Conservation (phyloP, 441 rosid species). For the Euphorbia corollata region DNA sequence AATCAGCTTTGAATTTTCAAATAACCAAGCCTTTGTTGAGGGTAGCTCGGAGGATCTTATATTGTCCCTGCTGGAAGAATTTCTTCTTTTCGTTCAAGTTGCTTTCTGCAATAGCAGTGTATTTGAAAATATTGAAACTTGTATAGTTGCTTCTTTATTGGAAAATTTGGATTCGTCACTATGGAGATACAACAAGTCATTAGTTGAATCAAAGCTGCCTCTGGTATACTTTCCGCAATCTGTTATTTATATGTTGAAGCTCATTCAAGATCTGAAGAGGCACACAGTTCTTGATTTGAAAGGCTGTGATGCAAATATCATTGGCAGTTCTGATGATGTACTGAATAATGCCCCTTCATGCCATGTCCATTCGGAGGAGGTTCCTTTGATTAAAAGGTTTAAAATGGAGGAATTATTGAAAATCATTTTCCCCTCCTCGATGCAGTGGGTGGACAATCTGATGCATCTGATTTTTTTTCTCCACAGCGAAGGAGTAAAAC, state of each 20-base stretch:
- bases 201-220: conserved; percentile 51
- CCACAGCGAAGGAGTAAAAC: conserved; percentile 74
- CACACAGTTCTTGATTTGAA: conserved; percentile 49
- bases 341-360: conserved; percentile 43
- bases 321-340: conserved; percentile 28
- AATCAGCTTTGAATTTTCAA: conserved; percentile 57
- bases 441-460: conserved; percentile 80
- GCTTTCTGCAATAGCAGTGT: conserved; percentile 58
- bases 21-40: conserved; percentile 50
- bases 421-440: conserved; percentile 69
- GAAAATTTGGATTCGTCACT: conserved; percentile 62
- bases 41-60: conserved; percentile 73
- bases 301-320: conserved; percentile 38
- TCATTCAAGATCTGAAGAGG: conserved; percentile 69
- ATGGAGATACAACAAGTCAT: conserved; percentile 68
- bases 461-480: conserved; percentile 71
- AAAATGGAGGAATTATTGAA: conserved; percentile 56
- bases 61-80: conserved; percentile 74
- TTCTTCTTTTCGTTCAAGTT: conserved; percentile 69
- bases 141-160: conserved; percentile 68
- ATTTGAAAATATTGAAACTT: conserved; percentile 69
- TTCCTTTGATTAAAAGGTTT: conserved; percentile 66
- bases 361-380: conserved; percentile 46
- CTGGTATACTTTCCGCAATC: conserved; percentile 75
- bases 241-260: conserved; percentile 58